A percentile compares a stretch with the other conserved stretches of the same genome.
These are phyloP conservation scores for Candida parachauliodes DNA, from an alignment of 805 yeast genomes.

Conservation along the genomic window DNA sequence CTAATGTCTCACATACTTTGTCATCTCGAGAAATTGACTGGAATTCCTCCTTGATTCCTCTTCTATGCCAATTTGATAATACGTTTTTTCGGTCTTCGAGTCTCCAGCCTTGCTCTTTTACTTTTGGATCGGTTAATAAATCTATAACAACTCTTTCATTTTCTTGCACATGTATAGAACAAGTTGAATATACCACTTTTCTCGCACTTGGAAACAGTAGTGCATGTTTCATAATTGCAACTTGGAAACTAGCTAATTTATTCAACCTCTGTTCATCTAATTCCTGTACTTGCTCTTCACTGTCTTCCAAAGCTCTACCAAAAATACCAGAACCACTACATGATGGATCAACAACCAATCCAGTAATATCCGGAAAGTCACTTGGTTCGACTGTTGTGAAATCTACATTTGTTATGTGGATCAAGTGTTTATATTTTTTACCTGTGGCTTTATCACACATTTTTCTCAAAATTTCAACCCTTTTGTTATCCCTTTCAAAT, in stretches of 20 bases:
- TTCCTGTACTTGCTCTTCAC: slow-evolving; percentile 42
- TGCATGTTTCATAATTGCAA: slow-evolving; percentile 84
- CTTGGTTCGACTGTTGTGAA: slow-evolving; percentile 58
- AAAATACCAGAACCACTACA: slow-evolving; percentile 98
- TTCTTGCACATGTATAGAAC: slow-evolving; percentile 91
- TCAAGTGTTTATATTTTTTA: slow-evolving; percentile 21
- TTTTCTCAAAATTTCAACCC: slow-evolving; percentile 65
- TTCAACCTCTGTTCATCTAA: slow-evolving; percentile 56
- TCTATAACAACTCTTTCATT: slow-evolving; percentile 89
- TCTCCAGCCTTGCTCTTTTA: slow-evolving; percentile 71
- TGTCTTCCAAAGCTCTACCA: slow-evolving; percentile 71
- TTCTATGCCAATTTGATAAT: slow-evolving; percentile 79
- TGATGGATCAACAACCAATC: slow-evolving; percentile 90
- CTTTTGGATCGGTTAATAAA: slow-evolving; percentile 61
- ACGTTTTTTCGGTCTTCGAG: slow-evolving; percentile 58
- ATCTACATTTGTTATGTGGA: slow-evolving; percentile 58
- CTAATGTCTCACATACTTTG: slow-evolving; percentile 40
- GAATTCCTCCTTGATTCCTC: slow-evolving; percentile 78
- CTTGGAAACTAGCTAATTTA: slow-evolving; percentile 83
- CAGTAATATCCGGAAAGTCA: slow-evolving; percentile 65
- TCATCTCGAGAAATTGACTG: slow-evolving; percentile 43
- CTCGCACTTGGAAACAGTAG: slow-evolving; percentile 71
- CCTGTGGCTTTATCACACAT: slow-evolving; percentile 74
- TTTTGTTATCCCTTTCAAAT: slow-evolving; percentile 76
- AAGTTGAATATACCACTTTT: slow-evolving; percentile 88